Percentiles rank a stretch among this genome's conserved stretches.
Conservation (phyloP, 441 rosid genomes). For the Adansonia gregorii region DNA sequence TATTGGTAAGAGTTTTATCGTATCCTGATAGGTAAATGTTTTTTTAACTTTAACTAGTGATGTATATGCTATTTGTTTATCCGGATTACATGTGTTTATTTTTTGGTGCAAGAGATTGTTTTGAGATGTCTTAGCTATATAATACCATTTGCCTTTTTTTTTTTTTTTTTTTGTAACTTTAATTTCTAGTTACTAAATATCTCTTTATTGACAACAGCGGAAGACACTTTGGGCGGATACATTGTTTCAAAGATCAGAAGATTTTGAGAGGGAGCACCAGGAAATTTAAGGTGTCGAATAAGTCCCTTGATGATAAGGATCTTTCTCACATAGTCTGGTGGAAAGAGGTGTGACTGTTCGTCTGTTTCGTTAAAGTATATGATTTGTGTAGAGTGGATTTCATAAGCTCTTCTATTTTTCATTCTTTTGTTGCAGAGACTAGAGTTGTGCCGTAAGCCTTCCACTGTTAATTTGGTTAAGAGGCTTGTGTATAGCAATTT, state of each 20-base stretch:
- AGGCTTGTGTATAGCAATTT: constrained; percentile 80
- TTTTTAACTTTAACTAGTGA: neutral
- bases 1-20: neutral
- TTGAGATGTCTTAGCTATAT: neutral
- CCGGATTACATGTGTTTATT: neutral
- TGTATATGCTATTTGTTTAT: neutral
- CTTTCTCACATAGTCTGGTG: constrained; percentile 83
- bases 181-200: neutral
- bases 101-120: neutral
- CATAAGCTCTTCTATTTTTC: constrained; percentile 2
- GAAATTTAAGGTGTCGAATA: constrained; percentile 50
- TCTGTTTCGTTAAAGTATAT: constrained; percentile 17
- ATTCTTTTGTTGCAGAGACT: constrained; percentile 60
- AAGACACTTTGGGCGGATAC: constrained; percentile 41
- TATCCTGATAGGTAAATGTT: neutral
- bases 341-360: constrained; percentile 67
- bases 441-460: constrained; percentile 82
- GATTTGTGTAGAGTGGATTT: neutral
- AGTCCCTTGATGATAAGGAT: constrained; percentile 62
- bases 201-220: constrained; percentile 33
- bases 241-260: constrained; percentile 59
- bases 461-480: constrained; percentile 66
- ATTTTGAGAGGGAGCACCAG: constrained; percentile 44
- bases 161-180: too few relatives aligned
- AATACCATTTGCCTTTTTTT: neutral